Base-by-base conservation (phyloP, 129 eudicot species). In the Saussurea involucrata region DNA sequence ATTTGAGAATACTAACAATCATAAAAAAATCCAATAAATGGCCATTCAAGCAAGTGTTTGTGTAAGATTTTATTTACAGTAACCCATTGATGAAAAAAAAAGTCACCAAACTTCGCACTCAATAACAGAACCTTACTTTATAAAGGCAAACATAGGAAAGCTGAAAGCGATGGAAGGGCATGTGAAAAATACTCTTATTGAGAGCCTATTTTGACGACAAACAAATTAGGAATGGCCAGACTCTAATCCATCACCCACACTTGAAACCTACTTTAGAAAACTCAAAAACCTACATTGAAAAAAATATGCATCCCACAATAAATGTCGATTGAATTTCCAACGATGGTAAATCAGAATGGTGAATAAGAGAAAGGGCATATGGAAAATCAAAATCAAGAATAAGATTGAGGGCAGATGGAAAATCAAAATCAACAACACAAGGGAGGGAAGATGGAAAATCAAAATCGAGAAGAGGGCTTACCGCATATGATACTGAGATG, bases 71-170 rank as follows among this genome's bases (percentile, higher is more conserved):
- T 31, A 8, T 46, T 46, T 18, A 5, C 36, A 6, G 28, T 22
- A 63, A 63, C 63, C 42, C 25, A 63, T 27, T 42, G 7, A 44
- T 57, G 4, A 46, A 40, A 21, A 25, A 31, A 55, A 6, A 12
- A 66, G 57, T 10, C 77, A 71, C 37, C 34, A 70, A 28, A 71
- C 29, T 63, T 44, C n/a, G 17, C 74, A 31, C 72, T 44, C 74
- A 72, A 49, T 15, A 44, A 28, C 66, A 40, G 57, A 34, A 21
- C 55, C 18, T 65, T 72, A 72, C 83, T 80, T 80, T 49, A 65
- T 29, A 65, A 46, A 57, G 78, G 34, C 83, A 79, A 72, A 72
- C 78, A 79, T 20, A 70, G 21, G 78, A 73, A 80, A 72, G 83
- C 63, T 42, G 70, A 73, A 65, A 64, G 78, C 73, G 78, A 72